A percentile compares a stretch with the other conserved stretches of the same genome.
Conservation (phyloP, 202 grass and related monocot species). For the Cymbopogon flexuosus region DNA sequence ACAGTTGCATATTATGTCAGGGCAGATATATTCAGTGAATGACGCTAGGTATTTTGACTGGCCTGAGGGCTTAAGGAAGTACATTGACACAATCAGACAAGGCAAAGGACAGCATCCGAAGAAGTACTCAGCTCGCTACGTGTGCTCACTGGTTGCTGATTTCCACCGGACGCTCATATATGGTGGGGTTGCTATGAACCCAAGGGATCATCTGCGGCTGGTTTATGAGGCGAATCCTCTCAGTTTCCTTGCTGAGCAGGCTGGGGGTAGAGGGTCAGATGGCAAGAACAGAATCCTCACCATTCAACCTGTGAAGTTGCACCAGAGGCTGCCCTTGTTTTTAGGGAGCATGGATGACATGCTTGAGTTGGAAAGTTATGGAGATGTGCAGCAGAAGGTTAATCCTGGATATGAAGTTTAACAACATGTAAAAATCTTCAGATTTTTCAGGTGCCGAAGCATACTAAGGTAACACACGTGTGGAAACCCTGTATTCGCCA, state of each 20-base stretch:
- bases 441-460: not conserved
- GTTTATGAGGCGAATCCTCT: slow-evolving; percentile 89
- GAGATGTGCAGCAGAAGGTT: slow-evolving; percentile 81
- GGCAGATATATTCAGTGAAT: slow-evolving; percentile 96
- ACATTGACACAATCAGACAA: slow-evolving; percentile 88
- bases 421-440: not conserved
- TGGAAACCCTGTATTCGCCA: not conserved
- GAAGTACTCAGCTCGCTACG: slow-evolving; percentile 87
- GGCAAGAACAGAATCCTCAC: slow-evolving; percentile 72
- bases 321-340: slow-evolving; percentile 86
- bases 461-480: not conserved
- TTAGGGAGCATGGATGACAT: slow-evolving; percentile 82
- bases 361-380: slow-evolving; percentile 88
- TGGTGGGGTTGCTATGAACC: slow-evolving; percentile 90
- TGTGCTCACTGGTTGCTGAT: slow-evolving; percentile 89
- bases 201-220: slow-evolving; percentile 81
- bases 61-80: slow-evolving; percentile 77
- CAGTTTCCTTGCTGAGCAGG: slow-evolving; percentile 85
- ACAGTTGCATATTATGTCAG: slow-evolving; percentile 33
- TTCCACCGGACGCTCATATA: slow-evolving; percentile 81
- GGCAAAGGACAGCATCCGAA: slow-evolving; percentile 85
- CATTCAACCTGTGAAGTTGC: slow-evolving; percentile 82
- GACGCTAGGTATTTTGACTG: slow-evolving; percentile 91
- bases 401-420: slow-evolving; percentile 90
- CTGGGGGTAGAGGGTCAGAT: slow-evolving; percentile 83